Base-by-base conservation (phyloP, 2,329 filamentous ascomycete genomes). In the Phyllosticta citriasiana region DNA sequence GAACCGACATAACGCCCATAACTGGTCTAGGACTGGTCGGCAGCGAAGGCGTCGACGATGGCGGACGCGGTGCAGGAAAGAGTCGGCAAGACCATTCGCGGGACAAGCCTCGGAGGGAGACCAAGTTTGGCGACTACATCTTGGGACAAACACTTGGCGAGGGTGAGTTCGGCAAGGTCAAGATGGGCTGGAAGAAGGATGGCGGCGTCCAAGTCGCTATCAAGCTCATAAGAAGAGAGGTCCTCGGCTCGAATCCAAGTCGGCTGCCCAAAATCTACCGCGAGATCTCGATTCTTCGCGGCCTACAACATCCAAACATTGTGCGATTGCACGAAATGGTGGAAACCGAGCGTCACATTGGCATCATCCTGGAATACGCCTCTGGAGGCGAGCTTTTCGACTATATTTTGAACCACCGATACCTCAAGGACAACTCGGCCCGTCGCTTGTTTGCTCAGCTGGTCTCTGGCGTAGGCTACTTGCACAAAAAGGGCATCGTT, bases 401-500 rank as follows among this genome's bases (percentile, higher is more conserved):
- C 76, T 96, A 97, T 76, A 99, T 99, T 67, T 80, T 99, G 63
- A 96, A 96, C 71, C 91, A 99, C 73, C 86, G 94, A 64, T 99
- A 97, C 73, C 81, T 99, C 27, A 97, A 97, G 73, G 94, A 99
- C 73, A 87, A 91, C 65, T 87, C 92, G 2, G 94, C 94, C 33
- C 87, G 94, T 62, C 85, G 92, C 59, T 78, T 99, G 30, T 99
- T 99, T 72, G 93, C 94, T 24, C 94, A 99, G 76, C 83, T 99
- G 53, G 88, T 99, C 12, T 97, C 93, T 6, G 94, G 94, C 52
- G 94, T 99, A 10, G 94, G 94, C 40, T 99, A 99, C 75, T 80
- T 99, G 62, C 94, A 99, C 78, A 97, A 96, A 76, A 97, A 96
- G 77, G 94, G 94, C 64, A 99, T 99, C 67, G 94, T 99, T 14